Percentiles rank a stretch among this genome's conserved stretches.
Evolutionary conservation across 2,329 filamentous ascomycete genomes (phyloP).

Genomic region (Botrytis medusae): DNA sequence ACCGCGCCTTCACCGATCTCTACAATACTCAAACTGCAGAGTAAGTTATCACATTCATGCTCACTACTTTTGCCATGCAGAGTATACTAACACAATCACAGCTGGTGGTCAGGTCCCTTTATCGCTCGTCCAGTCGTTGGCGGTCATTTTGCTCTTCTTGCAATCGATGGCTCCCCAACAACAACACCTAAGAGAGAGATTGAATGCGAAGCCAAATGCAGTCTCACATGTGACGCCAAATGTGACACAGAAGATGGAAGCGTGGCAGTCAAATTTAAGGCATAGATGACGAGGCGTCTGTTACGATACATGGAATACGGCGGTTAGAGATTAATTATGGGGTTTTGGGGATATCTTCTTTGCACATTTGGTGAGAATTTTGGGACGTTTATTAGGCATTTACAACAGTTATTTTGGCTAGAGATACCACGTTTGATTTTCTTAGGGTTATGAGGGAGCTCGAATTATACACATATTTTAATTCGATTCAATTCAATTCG

Average conservation of each 20-base stretch:
- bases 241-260: not conserved
- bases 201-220: slow-evolving; percentile 4
- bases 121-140: slow-evolving; percentile 77
- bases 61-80: not conserved
- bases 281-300: not conserved
- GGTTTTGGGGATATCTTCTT: not conserved
- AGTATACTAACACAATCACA: slow-evolving; percentile 1
- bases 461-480: not conserved
- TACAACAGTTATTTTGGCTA: not conserved
- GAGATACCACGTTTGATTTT: not conserved
- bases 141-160: slow-evolving; percentile 76
- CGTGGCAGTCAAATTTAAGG: not conserved
- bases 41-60: slow-evolving; percentile 43
- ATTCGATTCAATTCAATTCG: not conserved
- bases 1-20: slow-evolving; percentile 74
- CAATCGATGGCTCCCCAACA: slow-evolving; percentile 37
- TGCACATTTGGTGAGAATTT: not conserved
- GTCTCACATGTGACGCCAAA: not conserved
- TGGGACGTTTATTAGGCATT: not conserved
- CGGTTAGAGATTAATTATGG: not conserved
- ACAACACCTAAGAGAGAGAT: not conserved
- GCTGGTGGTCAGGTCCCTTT: slow-evolving; percentile 48
- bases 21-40: slow-evolving; percentile 71
- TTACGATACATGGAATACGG: not conserved
- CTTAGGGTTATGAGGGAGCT: not conserved